Base-by-base conservation (phyloP, 805 yeast genomes). In the Yamadazyma nakazawae region DNA sequence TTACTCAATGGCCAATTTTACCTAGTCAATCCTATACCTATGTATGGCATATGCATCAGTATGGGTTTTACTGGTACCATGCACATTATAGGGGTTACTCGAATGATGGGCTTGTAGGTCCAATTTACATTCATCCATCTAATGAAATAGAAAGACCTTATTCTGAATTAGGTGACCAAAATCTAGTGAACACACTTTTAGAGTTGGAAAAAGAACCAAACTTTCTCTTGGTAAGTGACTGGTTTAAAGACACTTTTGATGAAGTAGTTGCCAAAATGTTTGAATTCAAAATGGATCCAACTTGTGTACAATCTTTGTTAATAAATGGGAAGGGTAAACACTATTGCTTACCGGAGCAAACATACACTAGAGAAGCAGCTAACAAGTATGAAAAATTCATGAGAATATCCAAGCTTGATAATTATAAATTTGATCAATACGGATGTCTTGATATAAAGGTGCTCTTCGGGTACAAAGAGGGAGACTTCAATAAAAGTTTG, bases 41-140 rank as follows among this genome's bases (percentile, higher is more conserved):
- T 51, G 55, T 62, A 36, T 78, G 79, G 55, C 67, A 67, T 14
- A 58, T 67, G 2, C 61, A 62, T 40, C 79, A 75, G 45, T 57
- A 63, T 25, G 84, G 84, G 0, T 71, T 81, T 0, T 74, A 62
- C 43, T 79, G 84, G 84, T 79, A 78, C 57, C 84, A 79, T 51
- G 69, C 81, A 4, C 84, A 79, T 44, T 65, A 62, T 45, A 57
- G 68, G 9, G 72, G 75, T 2, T 79, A 78, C 51, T 65, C 72
- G 45, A 63, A 74, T 30, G 78, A 75, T 48, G 82, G 82, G 1
- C 54, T 79, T 3, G 62, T 67, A 16, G 83, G 82, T 6, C 75
- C 74, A 1, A 54, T 79, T 21, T 64, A 76, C 25, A 59, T 73
- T 5, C 76, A 72, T 42, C 72, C 76, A 1, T 50, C 54, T 14